Conservation (phyloP, 2,329 filamentous ascomycete species). For the Pyrenophora graminea region DNA sequence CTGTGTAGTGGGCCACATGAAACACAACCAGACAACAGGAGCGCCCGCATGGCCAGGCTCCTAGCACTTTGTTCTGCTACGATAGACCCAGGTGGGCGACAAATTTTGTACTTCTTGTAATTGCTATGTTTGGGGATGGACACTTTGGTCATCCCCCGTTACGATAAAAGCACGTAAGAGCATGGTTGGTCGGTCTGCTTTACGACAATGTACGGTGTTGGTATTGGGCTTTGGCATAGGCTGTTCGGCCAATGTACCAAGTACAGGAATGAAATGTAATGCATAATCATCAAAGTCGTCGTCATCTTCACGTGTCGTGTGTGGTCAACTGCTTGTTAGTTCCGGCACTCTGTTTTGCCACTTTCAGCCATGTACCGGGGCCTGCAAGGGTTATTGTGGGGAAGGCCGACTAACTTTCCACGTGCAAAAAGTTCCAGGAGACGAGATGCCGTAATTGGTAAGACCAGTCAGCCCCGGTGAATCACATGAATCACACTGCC, state of each 20-base stretch:
- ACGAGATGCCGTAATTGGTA: neutral
- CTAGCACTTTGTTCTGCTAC: slow-evolving; percentile 8
- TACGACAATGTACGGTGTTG: slow-evolving; percentile 17
- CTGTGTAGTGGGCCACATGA: neutral
- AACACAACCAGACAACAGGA: slow-evolving; percentile 3
- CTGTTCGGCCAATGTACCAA: slow-evolving; percentile 3
- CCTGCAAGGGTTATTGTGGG: slow-evolving; percentile 1
- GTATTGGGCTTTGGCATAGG: slow-evolving; percentile 12
- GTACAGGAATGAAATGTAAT: slow-evolving; percentile 14
- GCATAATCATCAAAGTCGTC: slow-evolving; percentile 13
- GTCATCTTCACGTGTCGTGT: neutral
- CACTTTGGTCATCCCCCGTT: slow-evolving; percentile 16
- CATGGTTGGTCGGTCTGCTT: slow-evolving; percentile 18
- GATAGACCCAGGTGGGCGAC: slow-evolving; percentile 6
- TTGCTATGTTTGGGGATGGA: slow-evolving; percentile 22
- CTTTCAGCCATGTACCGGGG: neutral
- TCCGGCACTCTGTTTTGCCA: neutral
- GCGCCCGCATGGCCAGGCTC: slow-evolving; percentile 6
- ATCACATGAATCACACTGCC: neutral
- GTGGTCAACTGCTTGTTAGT: neutral
- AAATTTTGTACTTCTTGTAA: slow-evolving; percentile 28
- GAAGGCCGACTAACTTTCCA: slow-evolving; percentile 4
- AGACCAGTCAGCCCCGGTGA: neutral
- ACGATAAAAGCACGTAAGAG: slow-evolving; percentile 29
- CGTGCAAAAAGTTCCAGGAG: slow-evolving; percentile 4